Conservation (phyloP, 306 rosid species). For the Dalbergia cochinchinensis region DNA sequence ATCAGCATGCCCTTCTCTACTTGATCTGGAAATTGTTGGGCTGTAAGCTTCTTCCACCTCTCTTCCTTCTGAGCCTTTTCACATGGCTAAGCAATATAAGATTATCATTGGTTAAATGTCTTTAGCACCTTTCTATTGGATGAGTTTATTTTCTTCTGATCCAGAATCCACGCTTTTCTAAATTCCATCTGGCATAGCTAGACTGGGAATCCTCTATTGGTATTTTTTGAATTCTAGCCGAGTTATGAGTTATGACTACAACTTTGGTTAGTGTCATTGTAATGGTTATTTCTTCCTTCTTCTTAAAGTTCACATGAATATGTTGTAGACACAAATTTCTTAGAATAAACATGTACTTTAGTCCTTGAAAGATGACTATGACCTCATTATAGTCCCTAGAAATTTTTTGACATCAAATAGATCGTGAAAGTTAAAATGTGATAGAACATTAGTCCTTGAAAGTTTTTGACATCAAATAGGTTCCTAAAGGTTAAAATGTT, state of each 20-base stretch:
- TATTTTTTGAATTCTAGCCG: conserved; percentile 12
- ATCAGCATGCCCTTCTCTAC: conserved; percentile 77
- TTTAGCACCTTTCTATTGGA: background rate
- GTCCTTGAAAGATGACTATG: no score
- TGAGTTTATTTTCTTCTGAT: conserved; percentile 1
- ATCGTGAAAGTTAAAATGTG: no score
- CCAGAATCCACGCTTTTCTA: background rate
- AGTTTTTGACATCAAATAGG: no score
- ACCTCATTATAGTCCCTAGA: no score
- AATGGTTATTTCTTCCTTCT: background rate
- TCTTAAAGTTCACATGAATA: background rate
- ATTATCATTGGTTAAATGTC: conserved; percentile 1
- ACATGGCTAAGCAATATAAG: conserved; percentile 6
- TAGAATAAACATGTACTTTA: no score
- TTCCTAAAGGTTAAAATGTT: no score
- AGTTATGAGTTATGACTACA: background rate
- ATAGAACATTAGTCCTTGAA: no score
- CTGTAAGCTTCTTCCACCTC: conserved; percentile 65
- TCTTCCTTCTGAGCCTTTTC: conserved; percentile 23
- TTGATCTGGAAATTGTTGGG: conserved; percentile 90
- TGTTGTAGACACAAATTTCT: background rate
- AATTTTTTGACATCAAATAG: no score
- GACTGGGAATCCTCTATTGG: conserved; percentile 18
- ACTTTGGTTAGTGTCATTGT: background rate
- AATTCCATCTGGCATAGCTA: background rate